Base-by-base conservation (phyloP, 805 yeast species). In the Wickerhamomyces kurtzmanii region DNA sequence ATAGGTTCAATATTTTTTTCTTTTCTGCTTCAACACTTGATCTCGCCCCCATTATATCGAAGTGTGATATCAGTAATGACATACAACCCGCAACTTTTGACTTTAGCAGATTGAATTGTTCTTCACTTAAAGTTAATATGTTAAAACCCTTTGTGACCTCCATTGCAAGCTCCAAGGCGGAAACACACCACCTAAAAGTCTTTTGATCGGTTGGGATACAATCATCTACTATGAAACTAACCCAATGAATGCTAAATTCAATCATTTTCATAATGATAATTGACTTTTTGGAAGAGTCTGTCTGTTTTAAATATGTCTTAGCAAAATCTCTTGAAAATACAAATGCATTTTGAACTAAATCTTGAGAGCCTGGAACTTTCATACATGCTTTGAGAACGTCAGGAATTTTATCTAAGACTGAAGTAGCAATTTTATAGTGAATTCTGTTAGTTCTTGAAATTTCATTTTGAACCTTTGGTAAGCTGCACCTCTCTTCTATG, bases 21-120 rank as follows among this genome's bases (percentile, higher is more conserved):
- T 72, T 75, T 59, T 67, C 55, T 50, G 70, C 36, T 31, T 42
- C 70, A 53, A 65, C 72, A 66, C 50, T 78, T 2, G 95, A 81
- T 45, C 97, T 68, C 0, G 96, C 96, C 27, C 97, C 97, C 96
- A 89, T 91, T 29, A 91, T 86, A 55, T 91, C 98, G 47, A 91
- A 91, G 56, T 91, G 97, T 0, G 96, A 84, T 37, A 91, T 89
- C 34, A 91, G 62, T 28, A 91, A 60, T 2, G 96, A 77, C 86
- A 91, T 84, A 55, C 96, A 86, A 1, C 94, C 82, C 1, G 96
- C 93, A 25, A 91, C 95, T 46, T 84, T 85, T 28, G 71, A 65
- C 41, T 86, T 76, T 38, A 91, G 58, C 21, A 65, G 55, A 32
- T 68, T 57, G 47, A 87, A 91, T 43, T 84, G 86, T 15, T 72